These are phyloP conservation scores for Fusarium marasasianum DNA, from an alignment of 2,329 filamentous ascomycete genomes.

Conservation along the genomic window DNA sequence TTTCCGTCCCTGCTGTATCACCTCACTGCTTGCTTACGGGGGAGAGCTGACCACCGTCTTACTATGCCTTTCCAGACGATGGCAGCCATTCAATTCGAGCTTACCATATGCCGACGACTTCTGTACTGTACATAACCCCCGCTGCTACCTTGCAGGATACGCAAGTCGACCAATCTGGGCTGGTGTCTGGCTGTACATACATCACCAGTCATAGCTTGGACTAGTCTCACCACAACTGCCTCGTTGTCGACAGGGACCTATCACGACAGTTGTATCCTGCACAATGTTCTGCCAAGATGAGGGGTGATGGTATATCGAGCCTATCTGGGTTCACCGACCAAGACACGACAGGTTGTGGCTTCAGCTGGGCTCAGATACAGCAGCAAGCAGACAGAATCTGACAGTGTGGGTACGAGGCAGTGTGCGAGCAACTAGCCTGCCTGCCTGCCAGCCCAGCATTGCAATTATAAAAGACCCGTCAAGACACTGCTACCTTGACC, in stretches of 20 bases:
- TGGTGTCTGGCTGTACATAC: constrained; percentile 1
- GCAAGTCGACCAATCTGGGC: not conserved
- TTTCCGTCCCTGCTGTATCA: constrained; percentile 19
- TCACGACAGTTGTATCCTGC: constrained; percentile 16
- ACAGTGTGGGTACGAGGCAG: not conserved
- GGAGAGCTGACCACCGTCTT: constrained; percentile 15
- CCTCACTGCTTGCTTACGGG: constrained; percentile 3
- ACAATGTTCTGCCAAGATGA: constrained; percentile 27
- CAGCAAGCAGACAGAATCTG: constrained; percentile 1
- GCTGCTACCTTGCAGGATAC: not conserved
- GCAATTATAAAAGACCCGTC: constrained; percentile 20
- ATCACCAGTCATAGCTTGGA: not conserved
- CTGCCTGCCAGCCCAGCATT: not conserved
- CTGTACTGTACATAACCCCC: not conserved
- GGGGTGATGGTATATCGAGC: constrained; percentile 13
- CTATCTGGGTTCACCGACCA: constrained; percentile 18
- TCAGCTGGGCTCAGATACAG: constrained; percentile 6
- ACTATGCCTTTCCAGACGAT: not conserved
- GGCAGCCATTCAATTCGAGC: not conserved
- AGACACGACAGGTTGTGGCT: constrained; percentile 34
- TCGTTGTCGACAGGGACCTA: constrained; percentile 17
- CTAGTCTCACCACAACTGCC: constrained; percentile 29
- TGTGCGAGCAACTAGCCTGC: not conserved
- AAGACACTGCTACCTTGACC: not conserved
- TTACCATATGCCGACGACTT: constrained; percentile 5